A percentile compares a stretch with the other conserved stretches of the same genome.
Conservation (phyloP, 2,329 filamentous ascomycete species). For the Purpureocillium lavendulum region DNA sequence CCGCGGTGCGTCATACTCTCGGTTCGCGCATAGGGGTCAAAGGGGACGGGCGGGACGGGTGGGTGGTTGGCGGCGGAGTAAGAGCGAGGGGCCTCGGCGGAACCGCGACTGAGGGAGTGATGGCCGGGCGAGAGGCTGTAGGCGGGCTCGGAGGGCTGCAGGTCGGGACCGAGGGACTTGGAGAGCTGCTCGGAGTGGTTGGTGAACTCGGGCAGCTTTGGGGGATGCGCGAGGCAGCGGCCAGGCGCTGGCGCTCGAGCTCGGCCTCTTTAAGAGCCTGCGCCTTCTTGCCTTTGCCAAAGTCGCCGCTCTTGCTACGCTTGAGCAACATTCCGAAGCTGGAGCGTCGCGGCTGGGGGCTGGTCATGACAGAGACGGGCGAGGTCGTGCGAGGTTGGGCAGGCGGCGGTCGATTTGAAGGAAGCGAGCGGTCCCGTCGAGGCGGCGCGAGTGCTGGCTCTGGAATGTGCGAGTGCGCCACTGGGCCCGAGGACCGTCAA, state of each 20-base stretch:
- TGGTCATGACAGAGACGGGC: conserved; percentile 18
- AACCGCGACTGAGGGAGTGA: conserved; percentile 34
- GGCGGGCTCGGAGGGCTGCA: conserved; percentile 50
- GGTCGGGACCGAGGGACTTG: conserved; percentile 41
- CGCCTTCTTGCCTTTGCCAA: conserved; percentile 53
- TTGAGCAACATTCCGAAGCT: conserved; percentile 54
- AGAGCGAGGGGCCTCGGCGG: conserved; percentile 39
- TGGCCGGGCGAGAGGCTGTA: conserved; percentile 39
- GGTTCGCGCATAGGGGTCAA: conserved; percentile 72
- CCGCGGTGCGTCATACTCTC: conserved; percentile 97
- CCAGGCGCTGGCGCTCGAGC: conserved; percentile 41
- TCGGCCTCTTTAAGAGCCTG: conserved; percentile 44
- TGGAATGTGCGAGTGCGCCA: too few relatives aligned
- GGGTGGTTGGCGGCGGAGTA: conserved; percentile 32
- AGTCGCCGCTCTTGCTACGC: conserved; percentile 59
- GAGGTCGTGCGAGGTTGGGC: conserved; percentile 3
- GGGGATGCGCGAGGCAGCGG: conserved; percentile 36
- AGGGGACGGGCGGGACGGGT: conserved; percentile 52
- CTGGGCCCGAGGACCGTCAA: too few relatives aligned
- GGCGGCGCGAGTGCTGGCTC: too few relatives aligned
- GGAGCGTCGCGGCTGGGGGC: conserved; percentile 22
- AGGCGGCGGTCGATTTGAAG: too few relatives aligned
- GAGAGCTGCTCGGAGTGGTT: conserved; percentile 37
- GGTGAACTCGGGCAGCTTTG: conserved; percentile 45
- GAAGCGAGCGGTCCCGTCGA: too few relatives aligned